Percentiles rank a stretch among this genome's conserved stretches.
Conservation (phyloP, 257 asterid genomes). For the Lantana camara region DNA sequence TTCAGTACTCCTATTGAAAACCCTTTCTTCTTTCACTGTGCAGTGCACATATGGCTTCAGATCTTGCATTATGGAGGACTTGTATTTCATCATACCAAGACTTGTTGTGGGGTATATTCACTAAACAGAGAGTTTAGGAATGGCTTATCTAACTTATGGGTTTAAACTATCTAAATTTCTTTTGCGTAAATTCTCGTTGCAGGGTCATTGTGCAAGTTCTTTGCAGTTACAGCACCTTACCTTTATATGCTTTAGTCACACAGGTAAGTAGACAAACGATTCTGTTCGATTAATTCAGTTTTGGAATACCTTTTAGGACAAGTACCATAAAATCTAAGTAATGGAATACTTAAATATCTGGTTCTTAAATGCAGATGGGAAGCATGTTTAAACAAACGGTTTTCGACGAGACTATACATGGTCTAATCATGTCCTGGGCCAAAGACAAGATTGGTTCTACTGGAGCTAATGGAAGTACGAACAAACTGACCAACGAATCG, state of each 20-base stretch:
- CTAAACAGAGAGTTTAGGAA: neutral
- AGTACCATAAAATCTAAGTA: too few relatives aligned
- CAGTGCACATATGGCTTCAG: conserved; percentile 78
- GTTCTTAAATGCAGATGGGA: conserved; percentile 63
- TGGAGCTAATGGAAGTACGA: neutral
- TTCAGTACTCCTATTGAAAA: neutral
- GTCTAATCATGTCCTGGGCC: conserved; percentile 42
- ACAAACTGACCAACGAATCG: conserved; percentile 29
- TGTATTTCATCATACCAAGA: conserved; percentile 67
- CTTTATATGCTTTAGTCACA: conserved; percentile 48
- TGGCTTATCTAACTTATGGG: neutral
- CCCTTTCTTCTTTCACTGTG: neutral
- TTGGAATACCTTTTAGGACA: too few relatives aligned
- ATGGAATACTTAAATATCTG: too few relatives aligned
- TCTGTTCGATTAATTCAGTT: too few relatives aligned
- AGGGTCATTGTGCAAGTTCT: conserved; percentile 53
- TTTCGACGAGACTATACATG: conserved; percentile 36
- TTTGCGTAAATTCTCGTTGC: conserved; percentile 5
- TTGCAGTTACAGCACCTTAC: conserved; percentile 56
- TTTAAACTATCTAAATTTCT: neutral
- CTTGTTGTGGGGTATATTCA: conserved; percentile 63
- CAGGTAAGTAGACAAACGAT: conserved; percentile 33
- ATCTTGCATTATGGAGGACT: conserved; percentile 89
- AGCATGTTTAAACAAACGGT: conserved; percentile 64
- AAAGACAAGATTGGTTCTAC: conserved; percentile 22